phyloP scores from a whole-genome alignment of 306 rosid genomes.

The Glycyrrhiza uralensis region DNA sequence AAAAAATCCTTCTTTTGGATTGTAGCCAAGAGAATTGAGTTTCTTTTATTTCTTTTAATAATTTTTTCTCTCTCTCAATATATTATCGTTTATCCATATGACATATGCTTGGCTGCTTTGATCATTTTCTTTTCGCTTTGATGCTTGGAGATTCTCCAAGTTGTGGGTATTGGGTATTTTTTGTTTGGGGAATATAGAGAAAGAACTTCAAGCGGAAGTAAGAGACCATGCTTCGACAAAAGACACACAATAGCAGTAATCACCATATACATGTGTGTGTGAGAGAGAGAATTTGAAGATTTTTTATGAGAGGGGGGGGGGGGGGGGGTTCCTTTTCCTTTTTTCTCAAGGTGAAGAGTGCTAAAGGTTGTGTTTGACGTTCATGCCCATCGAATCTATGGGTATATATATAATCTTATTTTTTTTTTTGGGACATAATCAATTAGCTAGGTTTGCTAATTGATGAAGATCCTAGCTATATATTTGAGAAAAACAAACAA shows the following conservation, averaged over 20 bases:
- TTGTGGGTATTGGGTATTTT: constrained; percentile 48
- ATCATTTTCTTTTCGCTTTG: constrained; percentile 48
- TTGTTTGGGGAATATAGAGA: constrained; percentile 49
- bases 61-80: neutral
- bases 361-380: constrained; percentile 39
- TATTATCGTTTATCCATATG: constrained; percentile 49
- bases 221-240: constrained; percentile 43
- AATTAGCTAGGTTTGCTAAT: constrained; percentile 40
- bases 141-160: constrained; percentile 56
- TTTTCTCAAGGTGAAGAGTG: constrained; percentile 37
- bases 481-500: constrained; percentile 27
- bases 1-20: constrained; percentile 59
- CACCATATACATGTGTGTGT: constrained; percentile 9
- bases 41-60: constrained; percentile 2
- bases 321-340: constrained; percentile 11
- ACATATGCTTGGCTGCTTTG: constrained; percentile 50
- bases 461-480: constrained; percentile 44
- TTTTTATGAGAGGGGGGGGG: neutral
- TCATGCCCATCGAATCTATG: constrained; percentile 36
- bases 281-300: neutral
- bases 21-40: constrained; percentile 36
- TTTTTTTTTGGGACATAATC: constrained; percentile 30
- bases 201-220: constrained; percentile 49
- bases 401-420: constrained; percentile 10
- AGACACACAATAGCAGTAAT: constrained; percentile 7